Conservation (phyloP, 2,329 filamentous ascomycete species). For the Sclerotinia borealis region DNA sequence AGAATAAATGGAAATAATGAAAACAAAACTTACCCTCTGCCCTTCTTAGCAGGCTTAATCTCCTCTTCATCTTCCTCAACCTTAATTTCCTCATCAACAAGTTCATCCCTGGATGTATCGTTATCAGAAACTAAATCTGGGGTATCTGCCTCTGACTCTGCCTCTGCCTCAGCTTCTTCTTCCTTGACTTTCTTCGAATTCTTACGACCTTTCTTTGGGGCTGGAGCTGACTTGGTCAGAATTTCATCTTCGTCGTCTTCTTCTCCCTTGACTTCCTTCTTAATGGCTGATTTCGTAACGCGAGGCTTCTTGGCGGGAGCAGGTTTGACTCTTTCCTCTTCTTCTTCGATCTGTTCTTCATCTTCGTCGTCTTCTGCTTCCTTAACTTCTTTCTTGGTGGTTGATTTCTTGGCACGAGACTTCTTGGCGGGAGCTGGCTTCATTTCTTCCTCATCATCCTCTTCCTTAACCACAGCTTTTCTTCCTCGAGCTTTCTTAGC, state of each 20-base stretch:
- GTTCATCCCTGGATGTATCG: background rate
- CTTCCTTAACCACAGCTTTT: constrained; percentile 23
- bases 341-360: background rate
- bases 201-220: background rate
- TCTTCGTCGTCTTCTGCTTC: constrained; percentile 9
- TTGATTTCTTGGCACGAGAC: constrained; percentile 22
- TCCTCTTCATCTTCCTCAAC: background rate
- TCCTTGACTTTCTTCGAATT: background rate
- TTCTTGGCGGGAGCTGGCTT: constrained; percentile 26
- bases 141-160: background rate
- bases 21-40: background rate
- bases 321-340: background rate
- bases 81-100: background rate
- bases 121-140: background rate
- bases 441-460: constrained; percentile 22
- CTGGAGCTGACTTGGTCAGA: background rate
- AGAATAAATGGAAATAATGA: too few relatives aligned
- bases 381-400: constrained; percentile 23
- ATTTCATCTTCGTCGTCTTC: constrained; percentile 7
- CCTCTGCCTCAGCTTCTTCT: background rate
- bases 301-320: background rate
- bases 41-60: background rate
- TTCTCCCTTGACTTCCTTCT: background rate
- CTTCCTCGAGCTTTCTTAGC: constrained; percentile 17
- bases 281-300: background rate